Conservation (phyloP, 306 rosid genomes). For the Boehmeria nivea region DNA sequence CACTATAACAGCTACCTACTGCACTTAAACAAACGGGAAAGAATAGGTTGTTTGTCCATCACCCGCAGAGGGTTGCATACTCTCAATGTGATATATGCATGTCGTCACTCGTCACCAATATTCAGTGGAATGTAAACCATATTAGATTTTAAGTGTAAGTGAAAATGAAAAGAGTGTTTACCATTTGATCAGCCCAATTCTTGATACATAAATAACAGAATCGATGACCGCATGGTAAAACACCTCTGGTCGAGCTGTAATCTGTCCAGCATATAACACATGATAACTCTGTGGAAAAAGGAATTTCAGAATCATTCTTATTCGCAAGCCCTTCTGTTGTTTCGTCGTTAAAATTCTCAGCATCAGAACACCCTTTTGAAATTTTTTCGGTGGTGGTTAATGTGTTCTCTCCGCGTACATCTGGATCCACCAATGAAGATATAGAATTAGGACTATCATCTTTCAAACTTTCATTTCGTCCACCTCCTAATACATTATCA, state of each 20-base stretch:
- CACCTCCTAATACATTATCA: slow-evolving; percentile 24
- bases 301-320: slow-evolving; percentile 26
- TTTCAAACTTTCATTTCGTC: slow-evolving; percentile 28
- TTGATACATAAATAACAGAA: slow-evolving; percentile 80
- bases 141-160: neutral
- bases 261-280: slow-evolving; percentile 87
- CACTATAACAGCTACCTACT: too few relatives aligned
- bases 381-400: slow-evolving; percentile 21
- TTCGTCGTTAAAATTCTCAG: slow-evolving; percentile 27
- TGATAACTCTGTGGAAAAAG: slow-evolving; percentile 51
- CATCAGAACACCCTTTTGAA: slow-evolving; percentile 29
- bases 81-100: neutral
- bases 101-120: neutral
- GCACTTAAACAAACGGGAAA: too few relatives aligned
- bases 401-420: slow-evolving; percentile 26
- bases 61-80: too few relatives aligned
- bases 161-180: slow-evolving; percentile 26
- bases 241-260: slow-evolving; percentile 66
- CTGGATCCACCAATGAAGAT: slow-evolving; percentile 26
- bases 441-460: slow-evolving; percentile 19
- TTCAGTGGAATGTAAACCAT: neutral
- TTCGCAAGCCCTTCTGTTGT: slow-evolving; percentile 18
- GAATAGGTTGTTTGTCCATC: too few relatives aligned
- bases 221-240: slow-evolving; percentile 84
- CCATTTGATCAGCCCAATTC: slow-evolving; percentile 66